These are phyloP conservation scores for Aspergillus sclerotioniger DNA, from an alignment of 495 filamentous ascomycete genomes.

Conservation along the genomic window DNA sequence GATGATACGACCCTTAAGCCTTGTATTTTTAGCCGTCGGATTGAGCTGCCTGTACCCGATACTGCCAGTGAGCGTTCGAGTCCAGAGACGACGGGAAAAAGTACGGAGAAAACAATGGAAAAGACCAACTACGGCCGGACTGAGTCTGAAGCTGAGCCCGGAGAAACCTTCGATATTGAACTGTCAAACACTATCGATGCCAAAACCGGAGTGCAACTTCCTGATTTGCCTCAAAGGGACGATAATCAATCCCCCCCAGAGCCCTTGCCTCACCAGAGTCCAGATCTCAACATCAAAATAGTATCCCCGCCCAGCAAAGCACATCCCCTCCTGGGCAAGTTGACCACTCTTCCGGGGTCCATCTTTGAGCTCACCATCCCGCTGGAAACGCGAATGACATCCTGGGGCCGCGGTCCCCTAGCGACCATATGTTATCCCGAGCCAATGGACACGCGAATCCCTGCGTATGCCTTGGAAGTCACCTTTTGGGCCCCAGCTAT, in stretches of 20 bases:
- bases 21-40: conserved; percentile 30
- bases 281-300: conserved; percentile 6
- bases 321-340: conserved; percentile 41
- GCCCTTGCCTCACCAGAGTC: conserved; percentile 4
- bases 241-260: conserved; percentile 22
- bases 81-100: conserved; percentile 17
- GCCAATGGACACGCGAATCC: conserved; percentile 62
- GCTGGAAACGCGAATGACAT: conserved; percentile 62
- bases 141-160: conserved; percentile 9
- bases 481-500: conserved; percentile 67
- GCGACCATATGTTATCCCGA: conserved; percentile 63
- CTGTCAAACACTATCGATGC: conserved; percentile 44
- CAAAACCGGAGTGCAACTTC: conserved; percentile 37
- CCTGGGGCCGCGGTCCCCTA: conserved; percentile 67
- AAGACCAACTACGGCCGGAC: conserved; percentile 1
- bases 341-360: conserved; percentile 44
- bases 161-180: conserved; percentile 31
- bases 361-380: conserved; percentile 55
- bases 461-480: conserved; percentile 78
- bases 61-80: conserved; percentile 46
- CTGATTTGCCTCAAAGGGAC: conserved; percentile 22
- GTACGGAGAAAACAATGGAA: conserved; percentile 11
- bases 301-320: conserved; percentile 33
- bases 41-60: conserved; percentile 41
- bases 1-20: conserved; percentile 34